Base-by-base conservation (phyloP, 257 asterid species). In the Gentiana dahurica region DNA sequence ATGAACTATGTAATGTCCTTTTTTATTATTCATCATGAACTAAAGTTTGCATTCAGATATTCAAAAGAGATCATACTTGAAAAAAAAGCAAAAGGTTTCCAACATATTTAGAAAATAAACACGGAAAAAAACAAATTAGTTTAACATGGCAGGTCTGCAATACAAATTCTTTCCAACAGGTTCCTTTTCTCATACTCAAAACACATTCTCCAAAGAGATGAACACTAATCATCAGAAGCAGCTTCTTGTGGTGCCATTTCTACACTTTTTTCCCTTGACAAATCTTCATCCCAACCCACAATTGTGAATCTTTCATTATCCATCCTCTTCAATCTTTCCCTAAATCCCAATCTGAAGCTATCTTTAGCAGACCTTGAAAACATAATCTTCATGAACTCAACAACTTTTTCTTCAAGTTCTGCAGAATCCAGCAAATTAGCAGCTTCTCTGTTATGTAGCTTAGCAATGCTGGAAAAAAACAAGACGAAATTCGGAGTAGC, bases 401-500 rank as follows among this genome's bases (percentile, higher is more conserved):
- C 75, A 35, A 61, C 78, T 34, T 56, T 71, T 8, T 64, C 66
- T 43, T 63, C 73, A 0, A 46, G 34, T 36, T 58, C 79, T 2
- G 49, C 53, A 0, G 95, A 83, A 34, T 60, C 65, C 24, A 64
- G 68, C 71, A 85, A 81, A 57, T 51, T 78, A 11, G 82, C 82
- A 33, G 95, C 95, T 55, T 77, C 96, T 46, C 65, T 84, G 62
- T 63, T 87, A 9, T 84, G 96, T 67, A 87, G 96, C 68, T 57
- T 87, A 52, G 96, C 95, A 70, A 87, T 84, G 93, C 53, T 80
- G 51, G 83, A 87, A 61, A 87, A 79, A 53, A 87, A 87, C 58
- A 87, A 87, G 65, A 93, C 95, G 9, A 84, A 84, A 57, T 77
- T 87, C 36, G 96, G 95, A 3, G 93, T 84, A 13, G 81, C 81